Percentiles rank a stretch among this genome's conserved stretches.
Conservation (phyloP, 305 asterid genomes). For the Coffea humblotiana region DNA sequence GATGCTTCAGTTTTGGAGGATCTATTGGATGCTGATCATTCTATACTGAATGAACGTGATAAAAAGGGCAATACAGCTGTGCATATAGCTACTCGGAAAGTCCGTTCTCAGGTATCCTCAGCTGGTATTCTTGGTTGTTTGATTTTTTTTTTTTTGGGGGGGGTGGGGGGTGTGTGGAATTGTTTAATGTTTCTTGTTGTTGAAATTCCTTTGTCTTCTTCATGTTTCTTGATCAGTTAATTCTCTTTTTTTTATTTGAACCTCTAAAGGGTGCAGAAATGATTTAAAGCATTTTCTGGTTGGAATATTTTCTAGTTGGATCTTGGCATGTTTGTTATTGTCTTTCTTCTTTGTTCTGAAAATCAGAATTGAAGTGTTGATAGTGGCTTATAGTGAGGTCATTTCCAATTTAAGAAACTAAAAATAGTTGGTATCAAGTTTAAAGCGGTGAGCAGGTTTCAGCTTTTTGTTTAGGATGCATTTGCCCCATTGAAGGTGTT, state of each 20-base stretch:
- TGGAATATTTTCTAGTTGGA: not conserved
- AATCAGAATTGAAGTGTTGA: too few relatives aligned
- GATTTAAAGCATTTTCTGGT: not conserved
- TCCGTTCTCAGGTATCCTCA: constrained; percentile 71
- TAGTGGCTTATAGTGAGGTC: too few relatives aligned
- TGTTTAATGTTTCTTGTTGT: not conserved
- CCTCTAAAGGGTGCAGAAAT: not conserved
- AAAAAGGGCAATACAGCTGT: constrained; percentile 93
- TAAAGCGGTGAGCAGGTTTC: too few relatives aligned
- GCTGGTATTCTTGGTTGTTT: constrained; percentile 3
- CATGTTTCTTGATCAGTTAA: not conserved
- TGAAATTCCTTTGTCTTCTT: not conserved
- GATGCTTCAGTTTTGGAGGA: constrained; percentile 71
- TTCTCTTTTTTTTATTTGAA: too few relatives aligned
- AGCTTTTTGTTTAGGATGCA: too few relatives aligned
- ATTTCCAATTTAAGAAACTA: too few relatives aligned
- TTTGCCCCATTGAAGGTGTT: not conserved
- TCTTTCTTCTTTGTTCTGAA: not conserved
- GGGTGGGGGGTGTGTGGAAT: not conserved
- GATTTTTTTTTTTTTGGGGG: too few relatives aligned
- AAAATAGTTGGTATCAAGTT: too few relatives aligned
- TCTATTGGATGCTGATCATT: constrained; percentile 69
- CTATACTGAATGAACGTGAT: constrained; percentile 80
- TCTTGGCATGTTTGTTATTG: not conserved
- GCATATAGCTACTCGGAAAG: constrained; percentile 90